A percentile compares a stretch with the other conserved stretches of the same genome.
phyloP scores from a whole-genome alignment of 257 asterid species.

The Vinca minor region DNA sequence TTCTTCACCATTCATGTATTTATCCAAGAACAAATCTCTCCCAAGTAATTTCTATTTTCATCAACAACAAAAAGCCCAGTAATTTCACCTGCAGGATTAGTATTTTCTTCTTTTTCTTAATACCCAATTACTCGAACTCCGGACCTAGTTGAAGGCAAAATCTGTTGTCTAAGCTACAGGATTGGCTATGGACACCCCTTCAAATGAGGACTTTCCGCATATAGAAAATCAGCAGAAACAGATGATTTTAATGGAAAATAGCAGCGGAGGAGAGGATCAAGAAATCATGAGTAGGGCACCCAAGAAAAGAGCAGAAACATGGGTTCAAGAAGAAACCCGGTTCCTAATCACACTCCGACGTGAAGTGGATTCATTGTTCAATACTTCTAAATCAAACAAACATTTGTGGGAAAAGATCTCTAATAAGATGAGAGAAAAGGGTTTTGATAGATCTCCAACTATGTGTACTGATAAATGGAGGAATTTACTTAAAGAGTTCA shows the following conservation, averaged over 20 bases:
- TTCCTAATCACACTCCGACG: conserved; percentile 55
- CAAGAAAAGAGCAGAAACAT: conserved; percentile 84
- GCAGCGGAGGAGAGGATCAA: conserved; percentile 35
- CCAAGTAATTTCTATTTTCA: too few relatives aligned
- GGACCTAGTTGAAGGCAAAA: too few relatives aligned
- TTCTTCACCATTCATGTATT: too few relatives aligned
- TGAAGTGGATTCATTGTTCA: conserved; percentile 63
- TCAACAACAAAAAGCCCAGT: too few relatives aligned
- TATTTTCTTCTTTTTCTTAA: too few relatives aligned
- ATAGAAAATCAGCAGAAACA: conserved; percentile 14
- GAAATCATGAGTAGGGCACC: conserved; percentile 44
- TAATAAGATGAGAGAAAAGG: conserved; percentile 77
- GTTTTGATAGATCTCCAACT: conserved; percentile 82
- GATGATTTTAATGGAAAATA: conserved; percentile 39
- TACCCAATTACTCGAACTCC: too few relatives aligned
- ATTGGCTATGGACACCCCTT: conserved; percentile 16
- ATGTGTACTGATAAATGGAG: conserved; percentile 98
- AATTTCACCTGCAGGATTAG: too few relatives aligned
- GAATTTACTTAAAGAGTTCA: conserved; percentile 76
- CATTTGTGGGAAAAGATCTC: conserved; percentile 88
- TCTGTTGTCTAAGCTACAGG: background rate
- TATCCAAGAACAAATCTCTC: too few relatives aligned
- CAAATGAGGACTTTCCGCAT: conserved; percentile 11
- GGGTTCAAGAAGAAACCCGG: conserved; percentile 81
- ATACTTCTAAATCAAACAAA: conserved; percentile 74